These are phyloP conservation scores for Pseudisothecium myosuroides DNA, from an alignment of 225 moss, liverwort and hornwort species.

Conservation along the genomic window DNA sequence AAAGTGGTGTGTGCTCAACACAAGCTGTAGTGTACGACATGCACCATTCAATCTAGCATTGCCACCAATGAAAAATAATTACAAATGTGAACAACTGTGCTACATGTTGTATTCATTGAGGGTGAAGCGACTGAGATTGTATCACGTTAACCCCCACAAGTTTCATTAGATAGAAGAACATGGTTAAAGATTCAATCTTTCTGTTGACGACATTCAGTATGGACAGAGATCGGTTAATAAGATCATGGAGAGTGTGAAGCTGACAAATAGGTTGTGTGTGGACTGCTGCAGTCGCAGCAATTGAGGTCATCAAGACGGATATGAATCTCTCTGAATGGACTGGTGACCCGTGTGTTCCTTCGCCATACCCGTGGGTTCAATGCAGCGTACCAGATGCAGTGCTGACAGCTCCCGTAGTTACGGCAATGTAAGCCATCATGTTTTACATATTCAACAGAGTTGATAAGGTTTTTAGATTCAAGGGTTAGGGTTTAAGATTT, in stretches of 20 bases:
- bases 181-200: not conserved
- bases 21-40: not conserved
- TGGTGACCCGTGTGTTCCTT: slow-evolving; percentile 22
- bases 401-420: not conserved
- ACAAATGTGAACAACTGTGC: not conserved
- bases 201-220: not conserved
- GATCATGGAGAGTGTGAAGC: not conserved
- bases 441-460: not conserved
- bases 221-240: not conserved
- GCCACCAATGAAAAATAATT: not conserved
- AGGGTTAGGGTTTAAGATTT: not conserved
- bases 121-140: not conserved
- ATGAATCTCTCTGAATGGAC: slow-evolving; percentile 18
- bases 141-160: not conserved
- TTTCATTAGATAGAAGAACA: not conserved
- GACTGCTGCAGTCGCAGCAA: not conserved
- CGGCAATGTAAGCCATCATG: slow-evolving; percentile 2
- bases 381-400: not conserved
- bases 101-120: not conserved
- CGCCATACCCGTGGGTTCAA: slow-evolving; percentile 4
- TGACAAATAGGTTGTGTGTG: not conserved
- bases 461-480: not conserved
- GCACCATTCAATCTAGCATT: not conserved
- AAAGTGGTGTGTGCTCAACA: not conserved
- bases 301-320: not conserved